These are phyloP conservation scores for Trypanosoma theileri DNA, from an alignment of 208 protist genomes.

Conservation along the genomic window DNA sequence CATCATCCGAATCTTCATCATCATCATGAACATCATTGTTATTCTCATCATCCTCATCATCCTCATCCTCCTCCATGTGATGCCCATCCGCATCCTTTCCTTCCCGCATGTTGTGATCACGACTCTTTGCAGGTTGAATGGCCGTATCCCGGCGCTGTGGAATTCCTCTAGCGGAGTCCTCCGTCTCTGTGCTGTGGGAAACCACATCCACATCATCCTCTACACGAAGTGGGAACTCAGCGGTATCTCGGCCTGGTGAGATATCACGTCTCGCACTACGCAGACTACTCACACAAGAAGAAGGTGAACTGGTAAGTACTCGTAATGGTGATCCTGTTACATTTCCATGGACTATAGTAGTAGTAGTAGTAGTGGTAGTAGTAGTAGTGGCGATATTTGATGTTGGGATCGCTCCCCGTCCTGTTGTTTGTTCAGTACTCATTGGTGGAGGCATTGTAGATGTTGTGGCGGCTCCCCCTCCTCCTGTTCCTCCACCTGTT, in stretches of 20 bases:
- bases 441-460: no score
- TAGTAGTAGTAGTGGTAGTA: conserved; percentile 2
- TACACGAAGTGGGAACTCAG: conserved; percentile 10
- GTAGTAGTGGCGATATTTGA: no score
- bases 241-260: neutral
- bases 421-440: no score
- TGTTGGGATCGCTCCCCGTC: no score
- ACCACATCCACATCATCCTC: conserved; percentile 11
- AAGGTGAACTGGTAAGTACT: neutral
- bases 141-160: neutral
- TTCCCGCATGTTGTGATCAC: no score
- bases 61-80: no score
- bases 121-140: neutral
- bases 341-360: neutral
- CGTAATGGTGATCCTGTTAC: neutral
- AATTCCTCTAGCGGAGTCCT: neutral
- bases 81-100: no score
- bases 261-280: neutral
- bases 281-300: neutral
- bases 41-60: no score
- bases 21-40: neutral
- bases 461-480: no score
- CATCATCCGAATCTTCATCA: neutral
- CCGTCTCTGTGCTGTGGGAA: conserved; percentile 7
- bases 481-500: no score